Evolutionary conservation across 2,329 filamentous ascomycete species (phyloP).

Genomic region (Orbilia javanica): DNA sequence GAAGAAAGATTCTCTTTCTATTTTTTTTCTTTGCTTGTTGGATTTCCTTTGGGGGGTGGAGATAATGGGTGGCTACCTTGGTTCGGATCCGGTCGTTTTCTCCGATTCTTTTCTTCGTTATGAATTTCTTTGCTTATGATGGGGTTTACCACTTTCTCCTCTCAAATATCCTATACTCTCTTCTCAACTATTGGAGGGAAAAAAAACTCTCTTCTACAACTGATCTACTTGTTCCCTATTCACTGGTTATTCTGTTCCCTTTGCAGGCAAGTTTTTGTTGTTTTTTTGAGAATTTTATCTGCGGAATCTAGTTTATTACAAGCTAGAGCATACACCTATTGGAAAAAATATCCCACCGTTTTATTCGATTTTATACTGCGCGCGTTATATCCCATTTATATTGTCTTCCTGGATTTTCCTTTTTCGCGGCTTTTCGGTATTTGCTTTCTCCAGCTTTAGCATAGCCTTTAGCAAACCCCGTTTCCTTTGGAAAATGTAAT

Average conservation of each 20-base stretch:
- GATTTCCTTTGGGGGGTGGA: slow-evolving; percentile 2
- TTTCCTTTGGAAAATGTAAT: slow-evolving; percentile 8
- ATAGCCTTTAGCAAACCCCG: slow-evolving; percentile 21
- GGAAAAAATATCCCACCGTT: not conserved
- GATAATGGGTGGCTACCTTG: slow-evolving; percentile 26
- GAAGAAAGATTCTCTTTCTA: slow-evolving; percentile 1
- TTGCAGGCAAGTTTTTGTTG: not conserved
- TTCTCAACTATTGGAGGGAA: not conserved
- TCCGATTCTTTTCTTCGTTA: not conserved
- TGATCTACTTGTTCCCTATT: not conserved
- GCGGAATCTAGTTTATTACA: slow-evolving; percentile 3
- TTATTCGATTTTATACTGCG: not conserved
- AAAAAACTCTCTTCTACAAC: not conserved
- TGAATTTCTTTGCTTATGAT: slow-evolving; percentile 20
- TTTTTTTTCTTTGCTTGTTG: not conserved
- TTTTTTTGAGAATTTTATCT: not conserved
- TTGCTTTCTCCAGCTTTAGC: slow-evolving; percentile 13
- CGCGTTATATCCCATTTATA: not conserved
- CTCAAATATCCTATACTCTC: not conserved
- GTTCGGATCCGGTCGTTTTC: not conserved
- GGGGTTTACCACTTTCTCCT: not conserved
- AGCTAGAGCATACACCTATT: slow-evolving; percentile 14
- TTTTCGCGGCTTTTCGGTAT: not conserved
- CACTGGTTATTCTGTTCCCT: not conserved
- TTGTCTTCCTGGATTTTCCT: not conserved